Percentiles rank a stretch among this genome's conserved stretches.
phyloP scores from a whole-genome alignment of 169 alveolate genomes.

The Neospora caninum region DNA sequence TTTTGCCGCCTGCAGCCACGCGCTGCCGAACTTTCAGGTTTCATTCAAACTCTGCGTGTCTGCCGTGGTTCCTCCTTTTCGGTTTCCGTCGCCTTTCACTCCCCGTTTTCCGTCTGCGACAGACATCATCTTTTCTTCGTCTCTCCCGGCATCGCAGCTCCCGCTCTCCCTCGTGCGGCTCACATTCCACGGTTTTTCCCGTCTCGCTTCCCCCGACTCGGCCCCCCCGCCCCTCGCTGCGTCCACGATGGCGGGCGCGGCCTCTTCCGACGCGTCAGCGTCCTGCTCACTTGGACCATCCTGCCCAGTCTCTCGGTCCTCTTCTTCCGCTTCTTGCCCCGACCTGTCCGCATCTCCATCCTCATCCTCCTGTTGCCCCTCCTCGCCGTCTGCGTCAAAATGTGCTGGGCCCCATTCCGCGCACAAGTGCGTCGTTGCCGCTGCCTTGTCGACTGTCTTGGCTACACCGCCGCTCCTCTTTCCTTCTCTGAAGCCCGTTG shows the following conservation, averaged over 20 bases:
- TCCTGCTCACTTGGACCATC: background rate
- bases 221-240: no score
- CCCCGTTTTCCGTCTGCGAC: background rate
- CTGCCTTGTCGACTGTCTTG: background rate
- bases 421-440: background rate
- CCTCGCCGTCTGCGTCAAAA: background rate
- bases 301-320: background rate
- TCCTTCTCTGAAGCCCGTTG: conserved; percentile 21
- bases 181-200: no score
- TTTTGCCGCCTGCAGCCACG: no score
- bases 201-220: no score
- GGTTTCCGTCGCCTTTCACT: background rate
- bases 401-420: background rate
- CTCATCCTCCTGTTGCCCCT: background rate
- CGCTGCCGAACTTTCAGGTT: background rate
- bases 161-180: no score
- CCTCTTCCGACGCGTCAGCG: background rate
- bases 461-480: background rate
- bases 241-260: background rate
- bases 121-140: background rate
- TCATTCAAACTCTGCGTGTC: background rate
- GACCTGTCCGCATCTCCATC: background rate
- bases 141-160: background rate
- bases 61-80: background rate
- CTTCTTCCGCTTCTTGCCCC: background rate